Evolutionary conservation across 495 filamentous ascomycete genomes (phyloP).

Genomic region (Bacidia rubella): DNA sequence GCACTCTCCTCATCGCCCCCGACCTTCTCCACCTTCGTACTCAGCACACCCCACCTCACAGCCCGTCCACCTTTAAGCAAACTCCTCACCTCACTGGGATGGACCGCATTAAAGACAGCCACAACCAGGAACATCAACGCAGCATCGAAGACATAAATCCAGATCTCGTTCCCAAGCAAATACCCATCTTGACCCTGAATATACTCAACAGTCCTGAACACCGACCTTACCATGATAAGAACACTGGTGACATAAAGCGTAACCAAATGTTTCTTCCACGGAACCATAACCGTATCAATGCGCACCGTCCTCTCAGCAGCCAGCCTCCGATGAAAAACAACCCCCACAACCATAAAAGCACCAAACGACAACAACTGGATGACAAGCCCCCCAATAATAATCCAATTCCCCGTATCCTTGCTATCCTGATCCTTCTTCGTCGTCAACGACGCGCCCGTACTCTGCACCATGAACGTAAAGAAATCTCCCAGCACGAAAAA

Average conservation of each 20-base stretch:
- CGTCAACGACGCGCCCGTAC: neutral
- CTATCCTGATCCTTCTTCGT: conserved; percentile 8
- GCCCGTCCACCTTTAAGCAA: neutral
- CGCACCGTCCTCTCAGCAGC: conserved; percentile 10
- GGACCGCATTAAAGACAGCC: conserved; percentile 33
- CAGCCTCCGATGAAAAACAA: conserved; percentile 27
- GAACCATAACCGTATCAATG: conserved; percentile 9
- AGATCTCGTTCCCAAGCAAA: conserved; percentile 40
- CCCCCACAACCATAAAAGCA: conserved; percentile 31
- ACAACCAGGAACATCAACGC: conserved; percentile 42
- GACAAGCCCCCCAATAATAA: conserved; percentile 36
- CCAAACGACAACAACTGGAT: conserved; percentile 37
- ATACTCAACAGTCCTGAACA: conserved; percentile 54
- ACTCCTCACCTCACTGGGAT: conserved; percentile 24
- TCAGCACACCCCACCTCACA: neutral
- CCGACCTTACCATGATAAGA: conserved; percentile 46
- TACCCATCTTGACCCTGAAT: conserved; percentile 39
- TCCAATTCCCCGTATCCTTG: conserved; percentile 30
- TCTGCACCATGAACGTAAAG: conserved; percentile 36
- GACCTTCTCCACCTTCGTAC: neutral
- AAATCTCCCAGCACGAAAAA: conserved; percentile 37
- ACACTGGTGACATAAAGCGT: conserved; percentile 38
- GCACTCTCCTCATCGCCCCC: neutral
- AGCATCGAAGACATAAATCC: conserved; percentile 51
- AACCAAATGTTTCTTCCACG: conserved; percentile 39